Evolutionary conservation across 2,329 filamentous ascomycete genomes (phyloP).

Genomic region (Alternaria panax): DNA sequence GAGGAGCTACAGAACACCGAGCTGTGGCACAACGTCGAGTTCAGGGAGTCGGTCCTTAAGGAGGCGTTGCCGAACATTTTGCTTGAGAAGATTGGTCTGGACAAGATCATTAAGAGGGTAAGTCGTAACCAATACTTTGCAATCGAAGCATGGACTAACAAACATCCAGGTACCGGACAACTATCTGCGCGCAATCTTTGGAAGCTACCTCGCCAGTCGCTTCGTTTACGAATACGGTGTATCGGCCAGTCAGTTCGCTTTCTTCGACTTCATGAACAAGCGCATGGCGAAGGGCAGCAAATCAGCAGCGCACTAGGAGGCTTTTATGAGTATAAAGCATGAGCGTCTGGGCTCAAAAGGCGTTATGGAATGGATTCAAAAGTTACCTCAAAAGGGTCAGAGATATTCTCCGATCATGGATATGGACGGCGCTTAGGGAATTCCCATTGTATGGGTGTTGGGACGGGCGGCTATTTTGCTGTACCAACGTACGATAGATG

Average conservation of each 20-base stretch:
- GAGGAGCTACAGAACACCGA: constrained; percentile 95
- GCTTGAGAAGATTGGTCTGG: constrained; percentile 87
- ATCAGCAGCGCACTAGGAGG: constrained; percentile 11
- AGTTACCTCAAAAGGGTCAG: background rate
- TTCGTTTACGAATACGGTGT: constrained; percentile 97
- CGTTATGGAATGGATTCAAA: constrained; percentile 11
- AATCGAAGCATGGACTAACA: constrained; percentile 26
- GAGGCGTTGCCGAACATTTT: constrained; percentile 88
- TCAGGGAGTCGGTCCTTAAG: constrained; percentile 78
- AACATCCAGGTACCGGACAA: constrained; percentile 75
- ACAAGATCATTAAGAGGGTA: constrained; percentile 82
- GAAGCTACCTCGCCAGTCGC: constrained; percentile 90
- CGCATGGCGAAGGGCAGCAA: constrained; percentile 50
- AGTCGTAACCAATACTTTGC: constrained; percentile 38
- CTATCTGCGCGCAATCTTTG: constrained; percentile 94
- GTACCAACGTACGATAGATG: constrained; percentile 13
- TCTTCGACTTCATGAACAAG: constrained; percentile 83
- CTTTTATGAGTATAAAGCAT: background rate
- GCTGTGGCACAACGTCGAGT: constrained; percentile 82
- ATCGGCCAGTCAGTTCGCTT: constrained; percentile 92
- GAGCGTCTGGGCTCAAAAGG: background rate
- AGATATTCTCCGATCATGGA: background rate
- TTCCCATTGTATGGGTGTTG: constrained; percentile 8
- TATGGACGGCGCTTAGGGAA: constrained; percentile 16
- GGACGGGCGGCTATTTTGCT: constrained; percentile 10